Evolutionary conservation across 805 yeast genomes (phyloP), one percentile per base, ranked within the genome.

Genomic region (Kodamaea sagamina): DNA sequence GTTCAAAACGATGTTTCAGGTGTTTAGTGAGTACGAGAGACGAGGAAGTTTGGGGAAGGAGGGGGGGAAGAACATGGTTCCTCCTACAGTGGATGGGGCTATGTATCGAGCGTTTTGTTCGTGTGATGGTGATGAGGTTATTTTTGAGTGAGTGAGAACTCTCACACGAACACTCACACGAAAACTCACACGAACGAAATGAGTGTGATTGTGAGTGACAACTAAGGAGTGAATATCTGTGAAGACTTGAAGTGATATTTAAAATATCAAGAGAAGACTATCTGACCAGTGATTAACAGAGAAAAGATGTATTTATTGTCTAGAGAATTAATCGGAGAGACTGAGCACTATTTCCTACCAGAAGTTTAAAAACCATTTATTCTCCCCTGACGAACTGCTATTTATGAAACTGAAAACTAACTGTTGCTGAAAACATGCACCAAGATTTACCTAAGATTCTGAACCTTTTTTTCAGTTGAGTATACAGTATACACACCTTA

Each of bases 41-140:
- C 45, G 39, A n/a, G 52, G 72, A 53, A 48, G 65, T 10, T 52
- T 77, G 21, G 76, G 74, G 9, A 49, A 58, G 22, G 79, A 71
- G 18, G 54, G 66, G 43, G 82, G 78, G 1, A 67, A 70, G 45
- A 66, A 69, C 38, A 55, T 79, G 12, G 66, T 77, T 47, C 72
- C 83, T 9, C 76, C 75, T 10, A 68, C 77, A 24, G 70, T 77
- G 40, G 84, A 78, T 44, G 57, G 52, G 11, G 68, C 78, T 11
- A 59, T 84, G 61, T 64, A 55, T 41, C 72, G 66, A 37, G 58
- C 80, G 9, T 74, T 84, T 43, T 66, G 68, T 1, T 67, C 81
- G 7, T 63, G 59, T 3, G 75, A 84, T 49, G 84, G 83, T 0
- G 57, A 68, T 29, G 79, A 77, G 21, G 57, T 63, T 4, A 54